Evolutionary conservation across 2,329 filamentous ascomycete genomes (phyloP), one percentile per base, ranked within the genome.

Genomic region (Graphiopsis chlorocephala): DNA sequence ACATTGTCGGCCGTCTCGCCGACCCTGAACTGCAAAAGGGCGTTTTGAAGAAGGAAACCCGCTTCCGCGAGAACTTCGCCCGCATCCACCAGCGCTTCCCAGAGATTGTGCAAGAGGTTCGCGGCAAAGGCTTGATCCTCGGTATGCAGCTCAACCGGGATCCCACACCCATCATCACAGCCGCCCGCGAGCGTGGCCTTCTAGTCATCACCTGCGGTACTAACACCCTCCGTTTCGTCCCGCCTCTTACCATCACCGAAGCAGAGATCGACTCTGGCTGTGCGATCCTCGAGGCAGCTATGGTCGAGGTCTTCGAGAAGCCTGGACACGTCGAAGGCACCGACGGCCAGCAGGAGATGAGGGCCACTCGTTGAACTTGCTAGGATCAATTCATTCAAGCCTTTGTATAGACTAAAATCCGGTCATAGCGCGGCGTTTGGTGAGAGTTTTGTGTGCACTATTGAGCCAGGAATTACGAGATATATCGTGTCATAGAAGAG

Each of bases 151-250:
- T 99, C 64, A 87, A 84, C 7, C 82, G 87, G 68, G 90, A 95
- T 74, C 91, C 87, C 31, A 84, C 85, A 20, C 85, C 83, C 14
- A 88, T 99, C 66, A 84, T 99, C 66, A 92, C 89, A 68, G 93
- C 93, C 12, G 93, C 93, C 20, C 84, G 95, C 67, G 92, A 98
- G 81, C 85, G 92, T 66, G 95, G 95, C 0, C 77, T 99, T 73
- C 78, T 99, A 65, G 83, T 99, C 66, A 97, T 99, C 74, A 97
- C 93, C 1, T 94, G 92, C 29, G 95, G 95, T 1, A 93, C 88
- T 31, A 97, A 98, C 75, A 97, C 93, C 10, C 79, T 99, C 70
- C 85, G 95, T 56, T 97, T 99, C 72, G 93, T 98, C 64, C 95
- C 95, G 33, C 90, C 92, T 66, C 80, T 99, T 73, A 88, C 88